phyloP scores from a whole-genome alignment of 257 asterid species.

The Thymus mandschuricus region DNA sequence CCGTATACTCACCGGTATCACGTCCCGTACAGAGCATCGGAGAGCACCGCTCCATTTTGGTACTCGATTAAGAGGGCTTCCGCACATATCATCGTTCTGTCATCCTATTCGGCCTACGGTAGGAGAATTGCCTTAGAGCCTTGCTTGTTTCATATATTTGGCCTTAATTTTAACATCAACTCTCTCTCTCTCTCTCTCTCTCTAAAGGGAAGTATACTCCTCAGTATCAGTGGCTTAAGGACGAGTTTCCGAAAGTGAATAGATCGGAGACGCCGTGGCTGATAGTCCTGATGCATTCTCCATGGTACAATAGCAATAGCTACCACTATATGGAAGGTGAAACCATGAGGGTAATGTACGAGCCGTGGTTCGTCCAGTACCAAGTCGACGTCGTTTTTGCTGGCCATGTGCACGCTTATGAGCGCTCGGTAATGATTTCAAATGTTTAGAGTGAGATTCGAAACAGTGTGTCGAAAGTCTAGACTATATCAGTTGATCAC shows the following conservation, averaged over 20 bases:
- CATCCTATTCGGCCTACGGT: conserved; percentile 95
- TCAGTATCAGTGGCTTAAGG: conserved; percentile 69
- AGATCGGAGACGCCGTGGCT: conserved; percentile 89
- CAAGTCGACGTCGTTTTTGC: conserved; percentile 89
- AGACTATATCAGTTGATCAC: too few relatives aligned
- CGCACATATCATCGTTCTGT: conserved; percentile 80
- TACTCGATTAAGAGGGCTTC: conserved; percentile 95
- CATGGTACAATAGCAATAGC: conserved; percentile 91
- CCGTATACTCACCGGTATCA: conserved; percentile 75
- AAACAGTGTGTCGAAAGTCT: too few relatives aligned
- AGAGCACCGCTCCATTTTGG: conserved; percentile 77
- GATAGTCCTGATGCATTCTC: conserved; percentile 81
- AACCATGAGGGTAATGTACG: conserved; percentile 87
- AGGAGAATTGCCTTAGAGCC: conserved; percentile 8
- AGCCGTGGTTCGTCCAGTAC: conserved; percentile 71
- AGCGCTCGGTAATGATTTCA: conserved; percentile 61
- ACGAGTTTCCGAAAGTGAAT: conserved; percentile 78
- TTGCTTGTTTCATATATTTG: background rate
- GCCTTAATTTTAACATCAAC: background rate
- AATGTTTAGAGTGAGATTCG: too few relatives aligned
- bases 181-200: background rate
- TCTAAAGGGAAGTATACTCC: conserved; percentile 79
- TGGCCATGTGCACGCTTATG: conserved; percentile 97
- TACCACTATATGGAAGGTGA: conserved; percentile 97
- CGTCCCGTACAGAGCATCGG: conserved; percentile 62